Evolutionary conservation across 495 filamentous ascomycete genomes (phyloP), one percentile per base, ranked within the genome.

Genomic region (Saxispiralis lemnorum): DNA sequence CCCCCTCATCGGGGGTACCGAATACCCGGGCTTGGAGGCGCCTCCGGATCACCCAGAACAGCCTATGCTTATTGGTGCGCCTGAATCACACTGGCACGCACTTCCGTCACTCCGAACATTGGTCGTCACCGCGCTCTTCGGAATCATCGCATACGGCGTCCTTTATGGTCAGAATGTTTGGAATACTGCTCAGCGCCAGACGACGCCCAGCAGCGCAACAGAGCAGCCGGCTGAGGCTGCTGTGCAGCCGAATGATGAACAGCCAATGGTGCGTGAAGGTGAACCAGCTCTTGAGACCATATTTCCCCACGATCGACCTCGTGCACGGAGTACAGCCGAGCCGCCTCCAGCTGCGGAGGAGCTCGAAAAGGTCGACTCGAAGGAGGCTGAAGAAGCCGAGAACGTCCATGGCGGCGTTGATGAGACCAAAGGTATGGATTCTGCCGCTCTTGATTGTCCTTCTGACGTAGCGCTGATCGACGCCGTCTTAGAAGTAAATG

Each of bases 381-480:
- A 41, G 28, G 24, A 41, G 11, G 4, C 9, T 11, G 32, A 44
- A 11, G 30, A 36, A 11, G 13, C 17, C 33, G 12, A 35, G 44
- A 28, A 28, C 9, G 24, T 28, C 15, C 35, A 34, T 33, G 39
- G 20, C 18, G 47, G 28, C 3, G 39, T 45, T 6, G 43, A 53
- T 18, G 59, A 66, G n/a, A 60, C 66, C 14, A 28, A 42, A 35
- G 41, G 33, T 36, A 37, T 7, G 31, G 24, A 28, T 5, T 9
- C 9, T 9, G 5, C 4, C 12, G 31, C 10, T 10, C 6, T n/a
- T 6, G 9, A 11, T 15, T 28, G n/a, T 16, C 37, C 19, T 6
- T 28, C 19, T 6, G 12, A 4, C n/a, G n/a, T 42, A 19, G 38
- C 35, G 1, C 2, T 39, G 2, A 20, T 15, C 13, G 24, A 28